Conservation (phyloP, 306 rosid genomes). For the Macrotyloma uniflorum region DNA sequence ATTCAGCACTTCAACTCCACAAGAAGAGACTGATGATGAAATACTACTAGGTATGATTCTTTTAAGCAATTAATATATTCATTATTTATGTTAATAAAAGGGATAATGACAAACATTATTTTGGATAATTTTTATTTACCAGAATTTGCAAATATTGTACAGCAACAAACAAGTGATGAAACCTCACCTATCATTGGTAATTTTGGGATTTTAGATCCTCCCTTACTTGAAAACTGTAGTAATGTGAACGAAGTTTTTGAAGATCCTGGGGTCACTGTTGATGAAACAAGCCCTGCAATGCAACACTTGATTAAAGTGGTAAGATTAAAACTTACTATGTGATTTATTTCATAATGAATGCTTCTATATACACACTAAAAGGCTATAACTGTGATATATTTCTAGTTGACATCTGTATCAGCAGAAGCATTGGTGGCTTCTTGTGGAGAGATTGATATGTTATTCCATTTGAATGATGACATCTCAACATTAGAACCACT, state of each 20-base stretch:
- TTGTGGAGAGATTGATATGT: slow-evolving; percentile 15
- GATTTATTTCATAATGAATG: neutral
- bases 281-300: slow-evolving; percentile 32
- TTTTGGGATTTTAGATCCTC: neutral
- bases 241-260: neutral
- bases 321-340: slow-evolving; percentile 3
- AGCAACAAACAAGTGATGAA: neutral
- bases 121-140: neutral
- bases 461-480: slow-evolving; percentile 24
- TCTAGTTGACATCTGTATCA: slow-evolving; percentile 33
- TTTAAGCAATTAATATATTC: neutral
- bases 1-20: neutral
- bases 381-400: neutral
- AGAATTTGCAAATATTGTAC: neutral
- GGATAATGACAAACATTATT: neutral
- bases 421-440: slow-evolving; percentile 29
- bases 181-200: neutral
- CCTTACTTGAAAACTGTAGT: neutral
- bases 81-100: neutral
- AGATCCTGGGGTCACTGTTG: neutral
- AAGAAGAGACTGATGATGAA: neutral
- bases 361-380: neutral
- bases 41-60: neutral
- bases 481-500: neutral
- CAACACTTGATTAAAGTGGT: slow-evolving; percentile 38